Evolutionary conservation across 352 stramenopile genomes (phyloP).

Genomic region (Aphanomyces cochlioides): DNA sequence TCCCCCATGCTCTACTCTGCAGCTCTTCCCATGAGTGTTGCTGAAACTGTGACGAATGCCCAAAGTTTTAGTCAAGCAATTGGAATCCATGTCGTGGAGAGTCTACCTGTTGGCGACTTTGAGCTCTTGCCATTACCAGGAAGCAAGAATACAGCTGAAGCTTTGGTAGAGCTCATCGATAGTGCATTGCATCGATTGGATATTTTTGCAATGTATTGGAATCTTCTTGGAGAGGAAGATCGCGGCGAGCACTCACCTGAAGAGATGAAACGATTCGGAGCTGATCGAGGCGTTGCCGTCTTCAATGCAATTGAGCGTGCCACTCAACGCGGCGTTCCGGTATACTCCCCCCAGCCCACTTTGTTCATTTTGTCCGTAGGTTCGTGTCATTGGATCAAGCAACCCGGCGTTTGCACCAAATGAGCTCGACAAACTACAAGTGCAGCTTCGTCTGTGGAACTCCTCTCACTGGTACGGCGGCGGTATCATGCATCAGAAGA

Average conservation of each 20-base stretch:
- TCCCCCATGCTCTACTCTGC: too few species aligned
- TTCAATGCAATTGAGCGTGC: slow-evolving; percentile 52
- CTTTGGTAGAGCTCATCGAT: slow-evolving; percentile 44
- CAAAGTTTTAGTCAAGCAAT: too few species aligned
- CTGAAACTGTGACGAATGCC: too few species aligned
- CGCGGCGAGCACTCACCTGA: slow-evolving; percentile 45
- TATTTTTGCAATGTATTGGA: slow-evolving; percentile 84
- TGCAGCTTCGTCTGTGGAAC: slow-evolving; percentile 59
- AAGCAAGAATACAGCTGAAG: slow-evolving; percentile 46
- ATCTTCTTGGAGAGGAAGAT: slow-evolving; percentile 59
- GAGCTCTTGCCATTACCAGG: slow-evolving; percentile 34
- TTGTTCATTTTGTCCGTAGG: slow-evolving; percentile 22
- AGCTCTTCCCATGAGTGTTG: too few species aligned
- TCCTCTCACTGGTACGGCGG: slow-evolving; percentile 64
- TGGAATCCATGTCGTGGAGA: slow-evolving; percentile 45
- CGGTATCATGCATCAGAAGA: slow-evolving; percentile 80
- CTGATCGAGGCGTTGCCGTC: slow-evolving; percentile 49
- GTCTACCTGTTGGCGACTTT: slow-evolving; percentile 63
- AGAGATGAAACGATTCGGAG: slow-evolving; percentile 60
- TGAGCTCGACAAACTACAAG: slow-evolving; percentile 52
- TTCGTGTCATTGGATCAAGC: slow-evolving; percentile 13
- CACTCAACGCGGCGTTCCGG: slow-evolving; percentile 44
- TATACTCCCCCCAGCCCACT: slow-evolving; percentile 55
- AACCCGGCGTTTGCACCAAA: slow-evolving; percentile 35
- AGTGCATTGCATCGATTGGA: slow-evolving; percentile 51